Evolutionary conservation across 1,284 basidiomycete genomes (phyloP).

Genomic region (Tausonia pullulans): DNA sequence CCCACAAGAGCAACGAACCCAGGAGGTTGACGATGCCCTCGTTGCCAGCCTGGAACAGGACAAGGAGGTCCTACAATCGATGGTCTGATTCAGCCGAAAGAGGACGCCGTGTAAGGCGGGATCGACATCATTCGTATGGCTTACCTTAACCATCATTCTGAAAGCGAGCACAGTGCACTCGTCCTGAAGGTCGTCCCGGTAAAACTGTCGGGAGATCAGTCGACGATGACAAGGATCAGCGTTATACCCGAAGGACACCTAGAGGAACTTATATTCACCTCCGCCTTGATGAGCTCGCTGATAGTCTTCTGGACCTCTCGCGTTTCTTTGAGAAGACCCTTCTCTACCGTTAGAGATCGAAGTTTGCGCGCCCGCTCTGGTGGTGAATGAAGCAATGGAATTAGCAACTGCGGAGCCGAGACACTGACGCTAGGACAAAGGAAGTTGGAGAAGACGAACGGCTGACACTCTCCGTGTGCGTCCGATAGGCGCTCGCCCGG

Average conservation of each 20-base stretch:
- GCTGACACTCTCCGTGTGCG: slow-evolving; percentile 23
- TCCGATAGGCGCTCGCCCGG: slow-evolving; percentile 40
- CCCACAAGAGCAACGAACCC: slow-evolving; percentile 41
- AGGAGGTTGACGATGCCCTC: slow-evolving; percentile 96
- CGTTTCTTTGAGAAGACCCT: slow-evolving; percentile 86
- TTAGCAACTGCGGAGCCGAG: neutral
- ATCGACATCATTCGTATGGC: too few species aligned
- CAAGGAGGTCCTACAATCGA: slow-evolving; percentile 56
- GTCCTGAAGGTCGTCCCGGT: slow-evolving; percentile 83
- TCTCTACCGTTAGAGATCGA: slow-evolving; percentile 86
- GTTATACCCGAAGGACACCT: neutral
- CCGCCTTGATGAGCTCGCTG: slow-evolving; percentile 72
- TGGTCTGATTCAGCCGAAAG: too few species aligned
- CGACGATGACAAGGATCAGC: neutral
- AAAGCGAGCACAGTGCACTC: slow-evolving; percentile 81
- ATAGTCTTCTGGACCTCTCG: slow-evolving; percentile 81
- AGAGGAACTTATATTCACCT: slow-evolving; percentile 43
- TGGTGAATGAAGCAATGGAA: slow-evolving; percentile 16
- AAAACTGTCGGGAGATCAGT: slow-evolving; percentile 52
- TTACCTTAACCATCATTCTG: slow-evolving; percentile 76
- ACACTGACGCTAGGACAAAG: neutral
- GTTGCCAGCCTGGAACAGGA: slow-evolving; percentile 92
- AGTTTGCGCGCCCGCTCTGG: slow-evolving; percentile 50
- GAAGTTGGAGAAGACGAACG: slow-evolving; percentile 22
- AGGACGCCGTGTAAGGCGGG: too few species aligned